phyloP scores from a whole-genome alignment of 306 rosid genomes.

The Medicago arabica region DNA sequence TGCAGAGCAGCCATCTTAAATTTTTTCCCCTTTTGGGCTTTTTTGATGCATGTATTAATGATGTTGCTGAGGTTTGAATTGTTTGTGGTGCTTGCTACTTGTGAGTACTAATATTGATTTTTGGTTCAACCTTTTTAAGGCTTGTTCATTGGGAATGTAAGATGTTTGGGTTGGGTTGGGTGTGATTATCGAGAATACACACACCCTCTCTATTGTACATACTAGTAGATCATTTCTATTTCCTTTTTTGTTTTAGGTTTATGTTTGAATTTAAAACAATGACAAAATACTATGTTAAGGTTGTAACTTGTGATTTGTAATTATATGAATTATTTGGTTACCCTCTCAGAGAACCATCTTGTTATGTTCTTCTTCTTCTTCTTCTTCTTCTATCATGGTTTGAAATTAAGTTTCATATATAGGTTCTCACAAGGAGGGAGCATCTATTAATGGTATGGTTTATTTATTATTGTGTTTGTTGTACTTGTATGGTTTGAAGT shows the following conservation, averaged over 20 bases:
- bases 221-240: not conserved
- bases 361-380: no score
- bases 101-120: conserved; percentile 20
- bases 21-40: conserved; percentile 36
- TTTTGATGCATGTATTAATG: conserved; percentile 41
- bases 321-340: not conserved
- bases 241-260: not conserved
- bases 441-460: conserved; percentile 26
- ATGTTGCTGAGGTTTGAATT: conserved; percentile 33
- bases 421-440: not conserved
- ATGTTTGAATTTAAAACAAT: not conserved
- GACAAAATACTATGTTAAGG: not conserved
- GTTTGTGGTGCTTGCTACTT: not conserved
- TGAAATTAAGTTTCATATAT: not conserved
- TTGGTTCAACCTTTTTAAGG: conserved; percentile 42
- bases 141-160: conserved; percentile 60
- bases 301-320: not conserved
- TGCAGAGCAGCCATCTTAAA: conserved; percentile 37
- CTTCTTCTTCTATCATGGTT: not conserved
- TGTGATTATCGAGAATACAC: conserved; percentile 47
- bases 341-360: not conserved
- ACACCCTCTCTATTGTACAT: not conserved
- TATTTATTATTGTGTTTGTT: conserved; percentile 2
- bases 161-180: conserved; percentile 50
- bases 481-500: conserved; percentile 19